phyloP scores from a whole-genome alignment of 2,329 filamentous ascomycete species.

The Monilinia aucupariae region DNA sequence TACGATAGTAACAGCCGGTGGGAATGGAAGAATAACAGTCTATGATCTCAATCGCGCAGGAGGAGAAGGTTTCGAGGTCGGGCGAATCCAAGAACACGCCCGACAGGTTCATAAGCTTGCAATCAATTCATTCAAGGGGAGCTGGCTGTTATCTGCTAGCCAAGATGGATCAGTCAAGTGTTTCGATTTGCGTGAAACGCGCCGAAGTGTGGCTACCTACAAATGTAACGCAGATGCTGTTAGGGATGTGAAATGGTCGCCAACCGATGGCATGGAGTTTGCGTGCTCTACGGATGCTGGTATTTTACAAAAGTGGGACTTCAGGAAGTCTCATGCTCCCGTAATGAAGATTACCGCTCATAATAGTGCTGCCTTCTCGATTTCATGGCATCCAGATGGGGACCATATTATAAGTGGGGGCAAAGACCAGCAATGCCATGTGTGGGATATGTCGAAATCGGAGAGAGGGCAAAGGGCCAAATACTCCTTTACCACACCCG shows the following conservation, averaged over 20 bases:
- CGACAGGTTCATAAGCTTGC: conserved; percentile 60
- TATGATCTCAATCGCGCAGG: conserved; percentile 53
- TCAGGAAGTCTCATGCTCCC: conserved; percentile 49
- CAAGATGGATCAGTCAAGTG: conserved; percentile 59
- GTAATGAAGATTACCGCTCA: conserved; percentile 57
- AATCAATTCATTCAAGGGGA: conserved; percentile 54
- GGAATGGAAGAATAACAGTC: conserved; percentile 58
- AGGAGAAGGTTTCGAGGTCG: conserved; percentile 42
- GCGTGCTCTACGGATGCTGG: conserved; percentile 60
- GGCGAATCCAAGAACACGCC: conserved; percentile 56
- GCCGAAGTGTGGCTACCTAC: conserved; percentile 45
- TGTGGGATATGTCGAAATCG: conserved; percentile 58
- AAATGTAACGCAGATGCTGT: conserved; percentile 50
- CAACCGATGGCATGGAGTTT: conserved; percentile 55
- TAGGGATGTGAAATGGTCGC: conserved; percentile 60
- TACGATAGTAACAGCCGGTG: conserved; percentile 57
- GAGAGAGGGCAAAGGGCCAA: conserved; percentile 61
- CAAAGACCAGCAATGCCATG: conserved; percentile 54
- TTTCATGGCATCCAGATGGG: conserved; percentile 64
- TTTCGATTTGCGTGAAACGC: conserved; percentile 52
- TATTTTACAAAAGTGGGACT: conserved; percentile 59
- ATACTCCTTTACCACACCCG: conserved; percentile 55
- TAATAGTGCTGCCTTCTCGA: conserved; percentile 53
- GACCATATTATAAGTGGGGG: conserved; percentile 60
- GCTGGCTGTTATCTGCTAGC: conserved; percentile 55